Base-by-base conservation (phyloP, 2,329 filamentous ascomycete genomes). In the Aspergillus quadrilineatus region DNA sequence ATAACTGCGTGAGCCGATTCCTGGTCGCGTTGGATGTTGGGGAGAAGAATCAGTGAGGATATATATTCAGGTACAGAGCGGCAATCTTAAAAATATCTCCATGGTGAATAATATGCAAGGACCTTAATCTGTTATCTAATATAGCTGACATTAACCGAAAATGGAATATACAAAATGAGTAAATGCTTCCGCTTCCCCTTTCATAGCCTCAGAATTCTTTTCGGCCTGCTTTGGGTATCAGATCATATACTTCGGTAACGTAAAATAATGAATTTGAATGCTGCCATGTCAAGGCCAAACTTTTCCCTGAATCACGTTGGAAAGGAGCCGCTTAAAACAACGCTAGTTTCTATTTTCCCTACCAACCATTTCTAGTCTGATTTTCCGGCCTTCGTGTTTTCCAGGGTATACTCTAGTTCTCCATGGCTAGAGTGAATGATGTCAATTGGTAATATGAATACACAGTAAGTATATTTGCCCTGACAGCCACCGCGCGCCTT, bases 1-100 rank as follows among this genome's bases (percentile, higher is more conserved):
- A 95, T 71, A 95, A 95, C 70, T 92, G 89, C 68, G 90, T 95
- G 14, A 92, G 88, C 71, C 82, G 90, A 30, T 92, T 95, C 65
- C 73, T 95, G 63, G 90, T 95, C 17, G 90, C 90, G 12, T 73
- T 96, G 55, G 87, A 95, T 75, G 89, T 77, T 53, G 75, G 73
- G 7, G 75, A 77, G 63, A 75, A 73, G 65, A 76, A 76, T 34
- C 60, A 63, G 49, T 65, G 28, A 50, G 10, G 15, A 52, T 39
- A 43, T 42, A 41, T 15, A 15, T 26, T 34, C 4, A n/a, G 9
- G 28, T 7, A 22, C 39, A 3, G n/a, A 28, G 28, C 14, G 15
- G 28, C n/a, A 28, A 6, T 47, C 8, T 42, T 12, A 6, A n/a
- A n/a, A n/a, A 34, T 47, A 9, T 12, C 12, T 28, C 22, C 9